These are phyloP conservation scores for Monosporozyma siamensis DNA, from an alignment of 805 yeast species.

Conservation along the genomic window DNA sequence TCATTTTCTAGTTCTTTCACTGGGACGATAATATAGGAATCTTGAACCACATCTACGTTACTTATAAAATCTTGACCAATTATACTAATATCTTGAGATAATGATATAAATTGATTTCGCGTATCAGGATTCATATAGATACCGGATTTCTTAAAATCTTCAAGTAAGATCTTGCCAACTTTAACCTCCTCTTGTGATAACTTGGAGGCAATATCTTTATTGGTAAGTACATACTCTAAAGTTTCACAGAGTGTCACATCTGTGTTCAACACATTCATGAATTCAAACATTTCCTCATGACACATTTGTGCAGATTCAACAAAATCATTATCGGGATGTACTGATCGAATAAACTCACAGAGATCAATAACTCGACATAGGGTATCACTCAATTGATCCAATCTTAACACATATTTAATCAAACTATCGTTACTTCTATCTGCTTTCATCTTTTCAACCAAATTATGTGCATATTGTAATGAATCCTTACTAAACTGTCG, in stretches of 20 bases:
- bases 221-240: constrained; percentile 45
- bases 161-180: constrained; percentile 70
- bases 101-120: constrained; percentile 58
- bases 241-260: constrained; percentile 59
- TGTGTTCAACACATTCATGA: constrained; percentile 87
- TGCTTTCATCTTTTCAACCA: constrained; percentile 48
- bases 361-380: constrained; percentile 88
- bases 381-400: constrained; percentile 81
- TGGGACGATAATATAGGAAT: constrained; percentile 18
- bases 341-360: constrained; percentile 83
- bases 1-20: constrained; percentile 16
- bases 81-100: constrained; percentile 73
- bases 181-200: constrained; percentile 67
- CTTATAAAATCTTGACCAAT: constrained; percentile 65
- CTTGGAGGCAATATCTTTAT: constrained; percentile 20
- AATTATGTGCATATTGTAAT: constrained; percentile 49
- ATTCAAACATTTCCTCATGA: constrained; percentile 83
- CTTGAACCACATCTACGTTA: constrained; percentile 16
- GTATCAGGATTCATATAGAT: constrained; percentile 63
- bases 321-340: constrained; percentile 69
- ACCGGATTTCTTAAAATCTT: constrained; percentile 87
- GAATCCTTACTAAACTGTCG: constrained; percentile 57
- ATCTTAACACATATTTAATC: constrained; percentile 44
- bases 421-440: constrained; percentile 39
- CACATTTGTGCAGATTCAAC: constrained; percentile 75